These are phyloP conservation scores for Rhipidocladum racemiflorum DNA, from an alignment of 176 grass and related monocot species.

Conservation along the genomic window DNA sequence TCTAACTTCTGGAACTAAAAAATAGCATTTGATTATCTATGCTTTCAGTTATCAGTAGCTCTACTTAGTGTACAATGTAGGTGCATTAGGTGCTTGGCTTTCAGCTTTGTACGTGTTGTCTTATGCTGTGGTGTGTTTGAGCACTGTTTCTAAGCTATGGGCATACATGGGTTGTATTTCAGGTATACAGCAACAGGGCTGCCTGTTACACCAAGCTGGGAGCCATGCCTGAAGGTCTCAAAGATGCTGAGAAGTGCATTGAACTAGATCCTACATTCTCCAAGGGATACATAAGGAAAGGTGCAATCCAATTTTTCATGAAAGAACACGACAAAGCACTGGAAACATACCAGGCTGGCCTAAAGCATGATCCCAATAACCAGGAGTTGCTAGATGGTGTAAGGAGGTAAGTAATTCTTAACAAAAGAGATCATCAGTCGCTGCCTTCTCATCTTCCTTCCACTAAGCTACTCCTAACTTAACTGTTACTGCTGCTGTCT, in stretches of 20 bases:
- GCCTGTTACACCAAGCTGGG: slow-evolving; percentile 93
- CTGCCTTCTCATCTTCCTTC: neutral
- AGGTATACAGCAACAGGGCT: slow-evolving; percentile 99
- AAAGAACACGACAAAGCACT: slow-evolving; percentile 95
- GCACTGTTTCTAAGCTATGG: slow-evolving; percentile 4
- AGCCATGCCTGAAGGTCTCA: slow-evolving; percentile 96
- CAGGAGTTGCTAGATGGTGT: slow-evolving; percentile 78
- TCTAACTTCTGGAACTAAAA: neutral
- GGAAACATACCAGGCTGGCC: slow-evolving; percentile 93
- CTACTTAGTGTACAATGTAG: neutral
- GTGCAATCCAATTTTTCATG: slow-evolving; percentile 97
- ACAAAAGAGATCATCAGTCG: neutral
- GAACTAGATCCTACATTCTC: slow-evolving; percentile 89
- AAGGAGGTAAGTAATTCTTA: slow-evolving; percentile 46
- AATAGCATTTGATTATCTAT: neutral
- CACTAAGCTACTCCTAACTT: neutral
- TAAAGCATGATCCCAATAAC: slow-evolving; percentile 89
- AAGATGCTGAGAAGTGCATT: slow-evolving; percentile 97
- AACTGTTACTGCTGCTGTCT: neutral
- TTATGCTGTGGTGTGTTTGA: neutral
- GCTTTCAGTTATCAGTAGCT: neutral
- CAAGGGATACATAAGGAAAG: slow-evolving; percentile 95
- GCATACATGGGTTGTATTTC: neutral
- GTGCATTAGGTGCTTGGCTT: neutral
- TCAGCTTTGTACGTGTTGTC: neutral